Conservation (phyloP, 2,329 filamentous ascomycete genomes). For the Aquanectria penicillioides region DNA sequence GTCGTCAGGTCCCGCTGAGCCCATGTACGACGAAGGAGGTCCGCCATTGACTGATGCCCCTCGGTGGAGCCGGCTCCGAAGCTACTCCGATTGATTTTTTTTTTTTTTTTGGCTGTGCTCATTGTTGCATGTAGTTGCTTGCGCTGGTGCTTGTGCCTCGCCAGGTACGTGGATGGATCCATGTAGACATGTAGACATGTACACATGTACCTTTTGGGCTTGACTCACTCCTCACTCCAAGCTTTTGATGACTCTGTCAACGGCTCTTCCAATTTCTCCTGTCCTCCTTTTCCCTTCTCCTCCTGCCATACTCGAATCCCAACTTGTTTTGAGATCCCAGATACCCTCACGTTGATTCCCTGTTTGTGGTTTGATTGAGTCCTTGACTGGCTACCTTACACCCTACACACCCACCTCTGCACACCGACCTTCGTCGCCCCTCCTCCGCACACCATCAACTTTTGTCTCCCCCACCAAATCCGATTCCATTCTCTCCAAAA, state of each 20-base stretch:
- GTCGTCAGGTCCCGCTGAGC: no score
- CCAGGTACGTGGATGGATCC: neutral
- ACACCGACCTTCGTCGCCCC: conserved; percentile 16
- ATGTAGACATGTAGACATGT: neutral
- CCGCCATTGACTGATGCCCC: neutral
- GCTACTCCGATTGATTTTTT: conserved; percentile 38
- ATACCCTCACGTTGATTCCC: neutral
- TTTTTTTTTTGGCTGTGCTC: conserved; percentile 6
- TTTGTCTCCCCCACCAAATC: conserved; percentile 25
- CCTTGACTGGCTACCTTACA: neutral
- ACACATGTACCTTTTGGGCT: conserved; percentile 11
- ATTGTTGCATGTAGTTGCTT: neutral
- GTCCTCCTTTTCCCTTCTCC: neutral
- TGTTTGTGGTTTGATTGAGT: neutral
- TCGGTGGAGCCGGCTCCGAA: conserved; percentile 45
- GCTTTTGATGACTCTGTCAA: conserved; percentile 10
- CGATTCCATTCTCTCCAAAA: conserved; percentile 19
- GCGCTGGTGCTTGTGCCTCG: neutral
- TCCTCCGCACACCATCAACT: conserved; percentile 4
- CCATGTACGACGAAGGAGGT: no score
- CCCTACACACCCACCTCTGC: neutral
- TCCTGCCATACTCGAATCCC: neutral
- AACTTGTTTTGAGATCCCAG: neutral
- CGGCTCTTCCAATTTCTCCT: conserved; percentile 7
- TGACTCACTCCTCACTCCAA: conserved; percentile 20